Percentiles rank a stretch among this genome's conserved stretches.
Conservation (phyloP, 1,284 basidiomycete species). For the Mycosarcoma mackinlayi region DNA sequence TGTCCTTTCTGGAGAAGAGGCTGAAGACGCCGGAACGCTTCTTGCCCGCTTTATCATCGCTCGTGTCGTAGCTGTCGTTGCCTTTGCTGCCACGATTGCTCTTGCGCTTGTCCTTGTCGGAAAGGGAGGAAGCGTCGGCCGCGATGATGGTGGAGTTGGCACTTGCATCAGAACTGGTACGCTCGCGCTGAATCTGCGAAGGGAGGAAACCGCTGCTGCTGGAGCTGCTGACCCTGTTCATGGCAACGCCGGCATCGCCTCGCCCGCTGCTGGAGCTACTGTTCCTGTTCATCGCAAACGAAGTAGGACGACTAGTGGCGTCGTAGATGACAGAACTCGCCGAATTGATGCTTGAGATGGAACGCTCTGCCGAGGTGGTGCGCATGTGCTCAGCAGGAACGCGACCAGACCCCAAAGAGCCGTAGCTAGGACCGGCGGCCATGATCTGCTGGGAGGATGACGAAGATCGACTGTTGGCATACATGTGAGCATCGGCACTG, state of each 20-base stretch:
- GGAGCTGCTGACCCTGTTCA: constrained; percentile 42
- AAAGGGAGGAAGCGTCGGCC: constrained; percentile 24
- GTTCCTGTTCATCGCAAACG: constrained; percentile 34
- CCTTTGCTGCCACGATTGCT: constrained; percentile 51
- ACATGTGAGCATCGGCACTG: constrained; percentile 12
- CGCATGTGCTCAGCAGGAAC: constrained; percentile 33
- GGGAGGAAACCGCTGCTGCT: constrained; percentile 53
- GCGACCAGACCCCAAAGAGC: constrained; percentile 11
- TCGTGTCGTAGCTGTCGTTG: constrained; percentile 39
- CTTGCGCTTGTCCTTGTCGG: constrained; percentile 48
- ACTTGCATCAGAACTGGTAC: constrained; percentile 54
- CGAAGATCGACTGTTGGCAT: constrained; percentile 28
- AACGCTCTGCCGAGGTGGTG: constrained; percentile 46
- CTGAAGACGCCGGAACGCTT: constrained; percentile 65
- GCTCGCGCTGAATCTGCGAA: constrained; percentile 57
- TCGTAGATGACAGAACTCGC: constrained; percentile 17
- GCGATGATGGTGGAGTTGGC: constrained; percentile 34
- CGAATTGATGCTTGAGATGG: constrained; percentile 47
- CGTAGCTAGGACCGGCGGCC: constrained; percentile 29
- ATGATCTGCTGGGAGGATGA: constrained; percentile 21
- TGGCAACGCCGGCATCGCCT: no score
- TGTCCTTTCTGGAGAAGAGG: constrained; percentile 63
- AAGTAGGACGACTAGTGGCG: constrained; percentile 23
- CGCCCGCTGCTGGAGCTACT: constrained; percentile 46
- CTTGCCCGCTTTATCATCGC: constrained; percentile 59